Percentiles rank a stretch among this genome's conserved stretches.
These are phyloP conservation scores for Euphorbia tirucalli DNA, from an alignment of 345 rosid species.

Conservation along the genomic window DNA sequence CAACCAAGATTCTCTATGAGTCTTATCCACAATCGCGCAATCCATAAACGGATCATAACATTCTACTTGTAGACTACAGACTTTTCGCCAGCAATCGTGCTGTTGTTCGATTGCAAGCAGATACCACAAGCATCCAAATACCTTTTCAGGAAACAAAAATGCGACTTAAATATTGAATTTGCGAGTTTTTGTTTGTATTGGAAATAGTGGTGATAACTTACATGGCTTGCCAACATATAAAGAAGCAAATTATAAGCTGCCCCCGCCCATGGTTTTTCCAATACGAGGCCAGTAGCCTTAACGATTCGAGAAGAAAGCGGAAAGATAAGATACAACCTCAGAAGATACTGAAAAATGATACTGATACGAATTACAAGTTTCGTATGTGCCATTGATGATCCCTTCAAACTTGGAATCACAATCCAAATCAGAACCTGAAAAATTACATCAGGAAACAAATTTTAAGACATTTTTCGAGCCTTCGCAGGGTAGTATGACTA, in stretches of 20 bases:
- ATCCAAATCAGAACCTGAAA: slow-evolving; percentile 56
- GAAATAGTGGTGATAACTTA: slow-evolving; percentile 15
- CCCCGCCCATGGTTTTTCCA: slow-evolving; percentile 54
- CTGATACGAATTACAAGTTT: slow-evolving; percentile 35
- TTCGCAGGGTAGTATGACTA: neutral
- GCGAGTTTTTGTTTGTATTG: neutral
- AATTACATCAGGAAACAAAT: neutral
- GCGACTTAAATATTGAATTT: neutral
- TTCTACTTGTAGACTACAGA: slow-evolving; percentile 24
- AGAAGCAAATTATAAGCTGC: slow-evolving; percentile 53
- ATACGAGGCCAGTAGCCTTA: slow-evolving; percentile 42
- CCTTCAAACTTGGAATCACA: slow-evolving; percentile 38
- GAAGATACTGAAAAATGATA: slow-evolving; percentile 46
- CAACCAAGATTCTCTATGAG: slow-evolving; percentile 33
- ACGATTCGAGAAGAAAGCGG: slow-evolving; percentile 49
- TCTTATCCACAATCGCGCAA: slow-evolving; percentile 27
- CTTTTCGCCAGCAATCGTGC: slow-evolving; percentile 46
- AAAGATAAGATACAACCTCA: slow-evolving; percentile 48
- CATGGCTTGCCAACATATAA: slow-evolving; percentile 54
- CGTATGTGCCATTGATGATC: slow-evolving; percentile 19
- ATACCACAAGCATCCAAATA: slow-evolving; percentile 50
- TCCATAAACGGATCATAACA: slow-evolving; percentile 33
- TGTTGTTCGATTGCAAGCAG: slow-evolving; percentile 45
- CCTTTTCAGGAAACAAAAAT: slow-evolving; percentile 21
- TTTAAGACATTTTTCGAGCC: neutral